Percentiles rank a stretch among this genome's conserved stretches.
These are phyloP conservation scores for Globisporangium nodosum DNA, from an alignment of 352 stramenopile species.

Conservation along the genomic window DNA sequence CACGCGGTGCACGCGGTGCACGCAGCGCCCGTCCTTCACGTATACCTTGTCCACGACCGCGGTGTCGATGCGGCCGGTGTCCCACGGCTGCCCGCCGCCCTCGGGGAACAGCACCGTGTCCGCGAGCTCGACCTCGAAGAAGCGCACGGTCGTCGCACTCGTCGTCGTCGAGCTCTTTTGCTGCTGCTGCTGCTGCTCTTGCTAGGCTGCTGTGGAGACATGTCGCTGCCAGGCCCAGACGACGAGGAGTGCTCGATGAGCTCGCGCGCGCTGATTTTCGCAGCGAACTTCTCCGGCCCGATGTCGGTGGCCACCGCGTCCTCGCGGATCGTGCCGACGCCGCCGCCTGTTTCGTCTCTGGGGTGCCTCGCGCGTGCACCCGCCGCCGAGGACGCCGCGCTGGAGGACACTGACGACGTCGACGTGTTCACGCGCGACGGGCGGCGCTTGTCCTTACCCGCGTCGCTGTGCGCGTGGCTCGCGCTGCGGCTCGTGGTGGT, in stretches of 20 bases:
- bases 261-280: conserved; percentile 25
- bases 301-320: conserved; percentile 18
- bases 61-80: too few relatives aligned
- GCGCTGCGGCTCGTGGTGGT: conserved; percentile 7
- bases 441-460: conserved; percentile 8
- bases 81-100: too few relatives aligned
- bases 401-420: conserved; percentile 8
- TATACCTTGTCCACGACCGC: too few relatives aligned
- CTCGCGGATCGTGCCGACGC: conserved; percentile 7
- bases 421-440: conserved; percentile 10
- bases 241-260: conserved; percentile 33
- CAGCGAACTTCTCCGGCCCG: conserved; percentile 37
- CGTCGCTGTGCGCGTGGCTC: conserved; percentile 3
- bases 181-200: conserved; percentile 14
- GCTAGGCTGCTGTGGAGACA: conserved; percentile 9
- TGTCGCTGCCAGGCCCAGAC: conserved; percentile 34
- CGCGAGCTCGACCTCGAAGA: too few relatives aligned
- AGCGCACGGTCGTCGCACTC: too few relatives aligned
- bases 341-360: conserved; percentile 1
- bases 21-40: too few relatives aligned
- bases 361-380: neutral
- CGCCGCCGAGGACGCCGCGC: neutral
- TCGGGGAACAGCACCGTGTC: too few relatives aligned
- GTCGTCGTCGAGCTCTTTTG: too few relatives aligned
- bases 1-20: too few relatives aligned